Evolutionary conservation across 192 early-diverging fungal genomes (phyloP), one percentile per base, ranked within the genome.

Genomic region (Fimicolochytrium jonesii): DNA sequence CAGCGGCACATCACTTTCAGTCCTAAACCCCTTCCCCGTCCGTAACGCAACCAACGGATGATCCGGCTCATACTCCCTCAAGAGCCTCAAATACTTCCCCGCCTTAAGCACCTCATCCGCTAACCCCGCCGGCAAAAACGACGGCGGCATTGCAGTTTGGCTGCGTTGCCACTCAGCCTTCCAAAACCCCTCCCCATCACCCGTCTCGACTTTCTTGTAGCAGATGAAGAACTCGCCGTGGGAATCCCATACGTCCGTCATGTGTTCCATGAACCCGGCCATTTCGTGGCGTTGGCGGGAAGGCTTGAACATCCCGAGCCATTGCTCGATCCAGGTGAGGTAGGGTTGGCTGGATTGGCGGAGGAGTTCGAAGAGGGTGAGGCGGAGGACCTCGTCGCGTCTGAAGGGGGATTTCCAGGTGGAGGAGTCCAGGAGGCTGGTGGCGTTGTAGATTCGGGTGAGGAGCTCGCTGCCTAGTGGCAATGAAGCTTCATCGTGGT

Each of bases 231-330:
- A 62, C 22, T 62, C 60, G 2, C 5, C 60, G 32, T 62, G 52
- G 31, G 60, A 48, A 62, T 62, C 60, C 45, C 47, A 62, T 23
- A 62, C 47, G 37, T 62, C 60, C 22, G 57, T 59, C 9, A 59
- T 45, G 11, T 43, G 39, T 48, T 62, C 60, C 32, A 51, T 5
- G 7, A 50, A n/a, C 6, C 60, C 60, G 17, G 30, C 47, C 13
- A 49, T 32, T 10, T 49, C 30, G 7, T 28, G 18, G 20, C 25
- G 22, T 5, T 15, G 25, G 23, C 18, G n/a, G 18, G 47, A 11
- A 9, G 39, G 20, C 11, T 31, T 33, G 9, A 31, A 31, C 18
- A 64, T 7, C 18, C 62, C 62, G 7, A 64, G 50, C 62, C 50
- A 55, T 45, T 55, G 62, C 49, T 53, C 50, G 13, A 64, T 13